phyloP scores from a whole-genome alignment of 2,329 filamentous ascomycete genomes.

The Fusarium goolgardi region DNA sequence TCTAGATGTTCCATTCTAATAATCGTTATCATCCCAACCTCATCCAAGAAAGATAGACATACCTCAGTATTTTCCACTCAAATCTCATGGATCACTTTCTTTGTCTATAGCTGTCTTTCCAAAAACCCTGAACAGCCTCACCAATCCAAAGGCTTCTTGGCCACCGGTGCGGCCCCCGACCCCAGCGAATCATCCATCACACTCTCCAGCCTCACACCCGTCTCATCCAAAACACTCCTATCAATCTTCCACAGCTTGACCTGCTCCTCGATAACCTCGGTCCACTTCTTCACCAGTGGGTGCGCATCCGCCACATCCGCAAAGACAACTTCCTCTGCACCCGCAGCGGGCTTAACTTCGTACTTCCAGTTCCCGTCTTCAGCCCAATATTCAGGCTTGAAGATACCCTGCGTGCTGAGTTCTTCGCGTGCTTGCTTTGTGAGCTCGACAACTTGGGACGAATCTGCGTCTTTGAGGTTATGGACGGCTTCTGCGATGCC shows the following conservation, averaged over 20 bases:
- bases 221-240: constrained; percentile 50
- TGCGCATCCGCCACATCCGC: constrained; percentile 73
- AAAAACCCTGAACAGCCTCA: constrained; percentile 40
- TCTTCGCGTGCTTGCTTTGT: constrained; percentile 64
- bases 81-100: neutral
- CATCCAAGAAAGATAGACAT: neutral
- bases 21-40: neutral
- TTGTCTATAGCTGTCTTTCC: neutral
- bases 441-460: constrained; percentile 4
- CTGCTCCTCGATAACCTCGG: constrained; percentile 50
- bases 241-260: constrained; percentile 52
- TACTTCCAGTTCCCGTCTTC: constrained; percentile 79
- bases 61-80: constrained; percentile 4
- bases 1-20: neutral
- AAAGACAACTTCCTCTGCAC: constrained; percentile 63
- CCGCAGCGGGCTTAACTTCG: constrained; percentile 57
- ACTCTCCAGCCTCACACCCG: constrained; percentile 45
- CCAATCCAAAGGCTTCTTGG: constrained; percentile 55
- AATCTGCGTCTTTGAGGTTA: constrained; percentile 41
- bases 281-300: constrained; percentile 75
- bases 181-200: constrained; percentile 47
- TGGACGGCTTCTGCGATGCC: constrained; percentile 68
- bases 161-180: constrained; percentile 39
- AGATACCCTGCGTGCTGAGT: constrained; percentile 70
- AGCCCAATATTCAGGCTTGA: constrained; percentile 74